Conservation (phyloP, 768 basidiomycete genomes). For the Austroboletus eburneus region DNA sequence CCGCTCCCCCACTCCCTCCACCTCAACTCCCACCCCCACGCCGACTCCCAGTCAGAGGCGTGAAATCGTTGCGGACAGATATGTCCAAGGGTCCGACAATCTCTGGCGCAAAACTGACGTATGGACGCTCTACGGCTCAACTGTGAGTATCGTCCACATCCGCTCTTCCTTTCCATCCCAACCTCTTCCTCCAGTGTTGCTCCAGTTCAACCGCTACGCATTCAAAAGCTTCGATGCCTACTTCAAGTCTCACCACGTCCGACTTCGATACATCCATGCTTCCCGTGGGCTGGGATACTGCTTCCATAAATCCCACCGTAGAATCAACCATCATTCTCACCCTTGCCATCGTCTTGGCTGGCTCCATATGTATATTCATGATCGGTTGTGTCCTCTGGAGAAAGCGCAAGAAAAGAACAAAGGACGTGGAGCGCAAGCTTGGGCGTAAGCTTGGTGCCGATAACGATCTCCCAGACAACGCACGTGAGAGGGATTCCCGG, state of each 20-base stretch:
- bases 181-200: constrained; percentile 14
- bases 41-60: constrained; percentile 2
- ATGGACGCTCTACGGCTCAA: constrained; percentile 71
- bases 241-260: constrained; percentile 14
- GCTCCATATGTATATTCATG: constrained; percentile 58
- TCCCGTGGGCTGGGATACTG: constrained; percentile 51
- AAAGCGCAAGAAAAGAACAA: constrained; percentile 32
- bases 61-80: constrained; percentile 49
- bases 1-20: neutral
- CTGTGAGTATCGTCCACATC: constrained; percentile 38
- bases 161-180: neutral
- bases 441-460: constrained; percentile 23
- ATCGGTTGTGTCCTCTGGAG: constrained; percentile 60
- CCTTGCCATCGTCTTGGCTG: constrained; percentile 60
- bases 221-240: constrained; percentile 8
- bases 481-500: constrained; percentile 43
- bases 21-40: constrained; percentile 8
- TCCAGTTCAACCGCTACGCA: constrained; percentile 5
- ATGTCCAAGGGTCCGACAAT: constrained; percentile 47
- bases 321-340: constrained; percentile 49
- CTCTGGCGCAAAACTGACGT: constrained; percentile 50
- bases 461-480: constrained; percentile 27
- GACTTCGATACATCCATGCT: constrained; percentile 30
- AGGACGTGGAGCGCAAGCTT: constrained; percentile 53
- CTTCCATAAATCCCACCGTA: constrained; percentile 12